phyloP scores from a whole-genome alignment of 768 basidiomycete species.

The Lentinula raphanica region DNA sequence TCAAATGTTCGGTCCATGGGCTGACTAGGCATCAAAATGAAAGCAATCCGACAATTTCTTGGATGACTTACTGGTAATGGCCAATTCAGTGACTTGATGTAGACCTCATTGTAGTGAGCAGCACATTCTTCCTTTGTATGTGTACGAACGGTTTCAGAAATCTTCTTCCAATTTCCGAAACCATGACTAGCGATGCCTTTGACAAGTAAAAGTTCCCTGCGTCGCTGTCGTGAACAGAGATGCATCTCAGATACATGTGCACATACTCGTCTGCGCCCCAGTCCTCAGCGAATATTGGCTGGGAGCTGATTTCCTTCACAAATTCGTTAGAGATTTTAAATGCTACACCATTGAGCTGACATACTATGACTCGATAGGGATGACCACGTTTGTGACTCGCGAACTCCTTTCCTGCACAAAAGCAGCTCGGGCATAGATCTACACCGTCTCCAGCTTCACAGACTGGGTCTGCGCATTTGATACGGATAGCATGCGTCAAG shows the following conservation, averaged over 20 bases:
- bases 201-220: constrained; percentile 81
- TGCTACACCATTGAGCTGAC: constrained; percentile 14
- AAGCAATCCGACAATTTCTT: constrained; percentile 6
- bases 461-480: constrained; percentile 85
- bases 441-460: constrained; percentile 70
- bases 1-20: constrained; percentile 59
- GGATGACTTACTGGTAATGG: constrained; percentile 65
- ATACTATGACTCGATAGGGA: constrained; percentile 86
- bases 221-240: not conserved
- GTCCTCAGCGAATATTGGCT: constrained; percentile 90
- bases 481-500: constrained; percentile 93
- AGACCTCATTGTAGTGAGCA: constrained; percentile 78
- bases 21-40: constrained; percentile 21
- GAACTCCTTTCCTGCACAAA: constrained; percentile 88
- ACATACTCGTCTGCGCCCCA: constrained; percentile 98
- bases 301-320: constrained; percentile 87
- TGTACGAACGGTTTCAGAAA: constrained; percentile 91
- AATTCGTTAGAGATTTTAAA: constrained; percentile 3
- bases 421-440: constrained; percentile 90
- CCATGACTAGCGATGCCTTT: constrained; percentile 87
- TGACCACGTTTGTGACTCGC: constrained; percentile 81
- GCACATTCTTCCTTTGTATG: constrained; percentile 92
- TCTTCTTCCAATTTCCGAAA: constrained; percentile 94
- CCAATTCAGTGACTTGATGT: constrained; percentile 74
- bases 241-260: not conserved